Evolutionary conservation across 2,329 filamentous ascomycete genomes (phyloP).

Genomic region (Botrytis pseudocinerea): DNA sequence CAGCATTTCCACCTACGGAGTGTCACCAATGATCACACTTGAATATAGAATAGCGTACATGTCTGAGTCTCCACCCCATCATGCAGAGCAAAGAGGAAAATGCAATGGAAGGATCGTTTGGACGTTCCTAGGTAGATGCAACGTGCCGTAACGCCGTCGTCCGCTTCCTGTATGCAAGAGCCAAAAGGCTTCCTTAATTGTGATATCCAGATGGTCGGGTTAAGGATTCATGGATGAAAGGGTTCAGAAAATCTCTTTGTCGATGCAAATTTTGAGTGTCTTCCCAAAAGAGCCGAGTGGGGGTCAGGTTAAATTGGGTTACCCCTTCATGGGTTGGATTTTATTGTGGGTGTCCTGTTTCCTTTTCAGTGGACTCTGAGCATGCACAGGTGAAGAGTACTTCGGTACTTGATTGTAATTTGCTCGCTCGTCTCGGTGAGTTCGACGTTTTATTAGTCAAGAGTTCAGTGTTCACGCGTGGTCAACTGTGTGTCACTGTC

Average conservation of each 20-base stretch:
- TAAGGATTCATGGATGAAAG: slow-evolving; percentile 1
- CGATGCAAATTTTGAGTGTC: neutral
- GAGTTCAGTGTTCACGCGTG: slow-evolving; percentile 14
- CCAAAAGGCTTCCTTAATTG: neutral
- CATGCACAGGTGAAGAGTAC: neutral
- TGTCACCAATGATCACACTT: neutral
- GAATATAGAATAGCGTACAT: neutral
- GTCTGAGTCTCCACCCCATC: neutral
- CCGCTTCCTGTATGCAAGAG: slow-evolving; percentile 18
- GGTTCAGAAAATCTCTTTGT: neutral
- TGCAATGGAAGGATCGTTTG: slow-evolving; percentile 14
- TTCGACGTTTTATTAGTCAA: slow-evolving; percentile 6
- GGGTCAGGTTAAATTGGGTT: neutral
- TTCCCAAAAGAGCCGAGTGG: slow-evolving; percentile 14
- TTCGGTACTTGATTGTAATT: slow-evolving; percentile 6
- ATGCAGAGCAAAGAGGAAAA: slow-evolving; percentile 11
- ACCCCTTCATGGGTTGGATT: slow-evolving; percentile 4
- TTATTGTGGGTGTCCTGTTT: neutral
- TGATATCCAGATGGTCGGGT: slow-evolving; percentile 24
- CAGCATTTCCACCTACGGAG: neutral
- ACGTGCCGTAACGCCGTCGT: slow-evolving; percentile 15
- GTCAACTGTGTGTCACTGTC: slow-evolving; percentile 14
- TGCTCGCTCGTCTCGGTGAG: slow-evolving; percentile 2
- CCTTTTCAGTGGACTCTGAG: neutral
- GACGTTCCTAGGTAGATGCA: slow-evolving; percentile 7